phyloP scores from a whole-genome alignment of 805 yeast species.

The Yamadazyma sp. region DNA sequence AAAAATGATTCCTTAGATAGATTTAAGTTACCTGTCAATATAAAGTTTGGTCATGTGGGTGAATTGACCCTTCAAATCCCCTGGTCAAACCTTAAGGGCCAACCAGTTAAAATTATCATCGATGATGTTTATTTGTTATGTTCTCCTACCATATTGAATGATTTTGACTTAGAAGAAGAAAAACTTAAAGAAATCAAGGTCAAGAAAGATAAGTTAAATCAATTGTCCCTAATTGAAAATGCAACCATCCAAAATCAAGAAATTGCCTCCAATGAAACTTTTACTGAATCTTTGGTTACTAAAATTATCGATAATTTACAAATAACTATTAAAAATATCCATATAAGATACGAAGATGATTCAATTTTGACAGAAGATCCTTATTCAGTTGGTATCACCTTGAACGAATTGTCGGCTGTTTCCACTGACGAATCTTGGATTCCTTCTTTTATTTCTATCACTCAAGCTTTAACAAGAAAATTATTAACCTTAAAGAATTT shows the following conservation, averaged over 20 bases:
- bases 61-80: slow-evolving; percentile 89
- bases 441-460: slow-evolving; percentile 77
- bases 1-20: slow-evolving; percentile 88
- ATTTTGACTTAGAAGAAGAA: slow-evolving; percentile 55
- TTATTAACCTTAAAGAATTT: slow-evolving; percentile 70
- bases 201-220: slow-evolving; percentile 62
- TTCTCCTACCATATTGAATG: slow-evolving; percentile 58
- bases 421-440: slow-evolving; percentile 85
- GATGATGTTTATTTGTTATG: slow-evolving; percentile 86
- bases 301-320: slow-evolving; percentile 93
- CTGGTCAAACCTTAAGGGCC: slow-evolving; percentile 90
- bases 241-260: slow-evolving; percentile 32
- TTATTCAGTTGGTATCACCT: slow-evolving; percentile 77
- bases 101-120: slow-evolving; percentile 84
- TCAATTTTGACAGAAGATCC: slow-evolving; percentile 68
- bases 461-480: slow-evolving; percentile 68
- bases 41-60: slow-evolving; percentile 86
- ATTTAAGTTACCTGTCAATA: slow-evolving; percentile 81
- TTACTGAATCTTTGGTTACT: slow-evolving; percentile 81
- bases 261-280: slow-evolving; percentile 63
- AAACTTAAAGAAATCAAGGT: slow-evolving; percentile 58
- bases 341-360: slow-evolving; percentile 85
- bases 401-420: slow-evolving; percentile 85
- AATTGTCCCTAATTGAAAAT: slow-evolving; percentile 61
- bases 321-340: slow-evolving; percentile 86